Base-by-base conservation (phyloP, 768 basidiomycete genomes). In the Termitomyces sp. region DNA sequence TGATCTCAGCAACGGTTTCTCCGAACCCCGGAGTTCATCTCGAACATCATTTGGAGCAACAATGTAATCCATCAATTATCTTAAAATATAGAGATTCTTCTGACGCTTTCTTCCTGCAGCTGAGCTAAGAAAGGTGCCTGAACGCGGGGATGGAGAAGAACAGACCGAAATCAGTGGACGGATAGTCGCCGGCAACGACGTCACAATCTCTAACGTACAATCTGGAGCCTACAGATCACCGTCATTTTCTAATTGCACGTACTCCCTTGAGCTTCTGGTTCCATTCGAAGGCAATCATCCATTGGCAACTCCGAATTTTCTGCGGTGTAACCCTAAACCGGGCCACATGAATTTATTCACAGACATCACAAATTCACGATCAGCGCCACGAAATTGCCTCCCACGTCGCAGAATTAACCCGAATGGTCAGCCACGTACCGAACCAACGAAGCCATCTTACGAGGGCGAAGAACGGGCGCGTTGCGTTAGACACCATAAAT, bases 401-500 rank as follows among this genome's bases (percentile, higher is more conserved):
- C 56, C 53, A 23, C 56, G 29, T 19, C 49, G 56, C 11, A 50
- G 23, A 37, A 53, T 54, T 4, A 58, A 53, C 32, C 40, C 37
- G n/a, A 61, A 58, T 25, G 48, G 42, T 2, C 21, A 58, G 11
- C 61, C 52, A 5, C 52, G 17, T 42, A 57, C 60, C 5, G 40
- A 14, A 44, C 57, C 57, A 21, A 52, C 21, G 4, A 53, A 29
- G n/a, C 40, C 40, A 19, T 47, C 38, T 16, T 27, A 29, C 12
- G 25, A 3, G 32, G 23, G 10, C 6, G 8, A 37, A 38, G 44
- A 59, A 32, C n/a, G 12, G 9, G 10, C 38, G 16, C 32, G n/a
- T 12, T 21, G 32, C 4, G 52, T 59, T 17, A 54, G 60, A 38
- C 53, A 47, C 23, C 44, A 62, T 35, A 53, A 50, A 57, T 62